phyloP scores from a whole-genome alignment of 192 early-diverging fungal genomes.

The Backusella westeae region DNA sequence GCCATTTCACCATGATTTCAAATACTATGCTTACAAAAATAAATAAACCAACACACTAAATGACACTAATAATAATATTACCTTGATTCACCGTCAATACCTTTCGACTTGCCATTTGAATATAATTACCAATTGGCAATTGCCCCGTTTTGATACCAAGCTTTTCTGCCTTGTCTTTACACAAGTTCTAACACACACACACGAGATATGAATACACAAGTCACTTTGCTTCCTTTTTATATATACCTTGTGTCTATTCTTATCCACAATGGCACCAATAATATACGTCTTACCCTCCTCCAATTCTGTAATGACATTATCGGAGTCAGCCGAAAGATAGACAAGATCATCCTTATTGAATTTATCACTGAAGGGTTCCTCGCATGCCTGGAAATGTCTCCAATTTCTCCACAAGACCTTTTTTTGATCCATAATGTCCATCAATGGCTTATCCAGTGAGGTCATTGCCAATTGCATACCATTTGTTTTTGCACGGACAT shows the following conservation, averaged over 20 bases:
- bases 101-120: constrained; percentile 76
- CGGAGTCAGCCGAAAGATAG: constrained; percentile 90
- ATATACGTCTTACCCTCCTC: constrained; percentile 81
- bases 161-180: constrained; percentile 73
- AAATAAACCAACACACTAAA: neutral
- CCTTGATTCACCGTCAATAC: constrained; percentile 95
- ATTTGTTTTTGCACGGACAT: constrained; percentile 46
- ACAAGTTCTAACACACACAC: constrained; percentile 48
- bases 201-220: neutral
- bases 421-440: constrained; percentile 37
- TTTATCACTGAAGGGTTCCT: constrained; percentile 34
- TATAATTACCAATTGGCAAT: constrained; percentile 85
- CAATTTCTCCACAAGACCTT: constrained; percentile 33
- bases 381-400: constrained; percentile 35
- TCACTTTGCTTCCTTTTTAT: neutral
- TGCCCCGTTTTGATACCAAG: constrained; percentile 72
- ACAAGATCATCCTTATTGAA: constrained; percentile 64
- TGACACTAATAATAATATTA: constrained; percentile 10
- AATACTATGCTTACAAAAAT: constrained; percentile 55
- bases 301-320: constrained; percentile 62
- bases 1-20: constrained; percentile 82
- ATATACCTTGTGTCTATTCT: constrained; percentile 75
- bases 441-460: constrained; percentile 43
- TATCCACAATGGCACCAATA: constrained; percentile 95
- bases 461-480: constrained; percentile 62